Evolutionary conservation across 225 moss, liverwort and hornwort species (phyloP).

Genomic region (Rhytidiadelphus loreus): DNA sequence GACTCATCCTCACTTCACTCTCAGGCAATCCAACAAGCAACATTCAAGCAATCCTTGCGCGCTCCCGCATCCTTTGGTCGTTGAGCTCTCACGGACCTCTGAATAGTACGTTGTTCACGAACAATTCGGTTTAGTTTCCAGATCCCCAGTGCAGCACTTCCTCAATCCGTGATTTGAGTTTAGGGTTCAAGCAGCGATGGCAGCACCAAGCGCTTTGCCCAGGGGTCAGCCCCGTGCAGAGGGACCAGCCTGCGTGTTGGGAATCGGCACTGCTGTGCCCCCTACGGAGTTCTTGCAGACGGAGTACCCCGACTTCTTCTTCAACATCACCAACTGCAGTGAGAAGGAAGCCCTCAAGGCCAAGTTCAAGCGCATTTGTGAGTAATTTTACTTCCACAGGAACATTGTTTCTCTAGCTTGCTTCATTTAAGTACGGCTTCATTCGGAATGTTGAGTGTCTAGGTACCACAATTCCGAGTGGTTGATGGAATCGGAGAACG

Average conservation of each 20-base stretch:
- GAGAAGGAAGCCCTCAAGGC: conserved; percentile 16
- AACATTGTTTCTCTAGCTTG: too few relatives aligned
- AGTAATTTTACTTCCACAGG: too few relatives aligned
- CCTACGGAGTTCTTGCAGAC: conserved; percentile 2
- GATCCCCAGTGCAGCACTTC: background rate
- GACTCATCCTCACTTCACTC: background rate
- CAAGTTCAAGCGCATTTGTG: conserved; percentile 26
- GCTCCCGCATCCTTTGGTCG: too few relatives aligned
- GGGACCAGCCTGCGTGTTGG: conserved; percentile 17
- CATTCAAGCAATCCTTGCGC: too few relatives aligned
- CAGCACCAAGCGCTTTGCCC: background rate
- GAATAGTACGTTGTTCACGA: background rate
- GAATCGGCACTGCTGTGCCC: conserved; percentile 27
- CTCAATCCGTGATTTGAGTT: background rate
- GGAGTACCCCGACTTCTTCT: background rate
- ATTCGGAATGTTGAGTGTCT: too few relatives aligned
- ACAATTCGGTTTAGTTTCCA: background rate
- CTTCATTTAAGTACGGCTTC: too few relatives aligned
- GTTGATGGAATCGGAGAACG: too few relatives aligned
- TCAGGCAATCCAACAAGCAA: background rate
- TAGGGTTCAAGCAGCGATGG: background rate
- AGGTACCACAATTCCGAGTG: too few relatives aligned
- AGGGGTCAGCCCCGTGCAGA: conserved; percentile 17
- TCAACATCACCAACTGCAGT: conserved; percentile 7
- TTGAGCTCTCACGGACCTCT: background rate